phyloP scores from a whole-genome alignment of 2,329 filamentous ascomycete genomes.

The Alternaria ethzedia region DNA sequence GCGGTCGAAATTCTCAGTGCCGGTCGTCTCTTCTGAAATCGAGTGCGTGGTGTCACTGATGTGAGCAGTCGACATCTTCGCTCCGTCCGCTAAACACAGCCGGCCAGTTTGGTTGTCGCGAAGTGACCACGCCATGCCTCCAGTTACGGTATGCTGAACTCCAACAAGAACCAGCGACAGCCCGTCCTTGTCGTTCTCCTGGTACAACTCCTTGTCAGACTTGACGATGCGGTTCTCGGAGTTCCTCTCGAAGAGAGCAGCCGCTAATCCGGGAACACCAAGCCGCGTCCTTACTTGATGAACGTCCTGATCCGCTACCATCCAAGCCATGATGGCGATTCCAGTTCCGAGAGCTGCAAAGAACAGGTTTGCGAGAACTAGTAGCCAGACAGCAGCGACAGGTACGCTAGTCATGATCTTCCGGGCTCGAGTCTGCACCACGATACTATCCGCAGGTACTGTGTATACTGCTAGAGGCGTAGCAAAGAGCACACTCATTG shows the following conservation, averaged over 20 bases:
- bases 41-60: not conserved
- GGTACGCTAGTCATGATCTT: not conserved
- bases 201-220: not conserved
- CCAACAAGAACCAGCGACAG: not conserved
- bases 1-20: accelerated
- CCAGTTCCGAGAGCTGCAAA: not conserved
- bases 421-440: not conserved
- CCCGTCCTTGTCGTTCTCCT: not conserved
- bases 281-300: not conserved
- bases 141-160: not conserved
- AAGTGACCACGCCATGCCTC: not conserved
- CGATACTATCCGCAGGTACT: not conserved
- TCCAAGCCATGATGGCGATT: not conserved
- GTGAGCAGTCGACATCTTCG: not conserved
- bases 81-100: not conserved
- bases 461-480: too few species aligned
- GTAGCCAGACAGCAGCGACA: not conserved
- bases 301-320: not conserved
- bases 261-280: not conserved
- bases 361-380: not conserved
- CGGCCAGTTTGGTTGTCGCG: not conserved
- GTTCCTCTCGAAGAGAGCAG: not conserved
- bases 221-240: not conserved
- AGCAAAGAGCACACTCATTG: too few species aligned
- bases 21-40: not conserved